Conservation (phyloP, 2,329 filamentous ascomycete genomes). For the Cryoendolithus antarcticus region DNA sequence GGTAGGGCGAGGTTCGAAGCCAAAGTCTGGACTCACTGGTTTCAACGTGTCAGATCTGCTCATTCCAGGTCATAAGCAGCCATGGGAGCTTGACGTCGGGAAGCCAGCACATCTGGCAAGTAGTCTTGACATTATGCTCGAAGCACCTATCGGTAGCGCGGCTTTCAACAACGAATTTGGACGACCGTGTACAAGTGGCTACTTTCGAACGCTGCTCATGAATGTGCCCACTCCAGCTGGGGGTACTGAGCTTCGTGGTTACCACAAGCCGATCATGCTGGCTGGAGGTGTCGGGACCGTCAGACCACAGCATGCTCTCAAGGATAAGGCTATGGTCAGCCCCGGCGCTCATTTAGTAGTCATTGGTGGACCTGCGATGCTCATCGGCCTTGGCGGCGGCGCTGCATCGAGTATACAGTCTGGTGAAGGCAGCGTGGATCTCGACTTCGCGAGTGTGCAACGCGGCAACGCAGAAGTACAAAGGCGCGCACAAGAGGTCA, state of each 20-base stretch:
- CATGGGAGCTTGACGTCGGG: constrained; percentile 87
- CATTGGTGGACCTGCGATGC: constrained; percentile 89
- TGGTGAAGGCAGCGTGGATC: constrained; percentile 75
- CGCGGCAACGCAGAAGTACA: constrained; percentile 95
- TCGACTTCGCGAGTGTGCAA: constrained; percentile 96
- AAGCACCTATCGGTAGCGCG: constrained; percentile 88
- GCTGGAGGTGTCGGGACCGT: constrained; percentile 91
- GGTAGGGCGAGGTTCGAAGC: constrained; percentile 81
- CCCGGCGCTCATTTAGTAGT: constrained; percentile 86
- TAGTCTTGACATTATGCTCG: constrained; percentile 92
- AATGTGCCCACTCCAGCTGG: constrained; percentile 49
- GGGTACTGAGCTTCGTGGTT: constrained; percentile 65
- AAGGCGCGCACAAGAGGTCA: constrained; percentile 91
- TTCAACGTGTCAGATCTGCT: constrained; percentile 92
- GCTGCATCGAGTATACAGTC: constrained; percentile 86
- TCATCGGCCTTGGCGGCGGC: constrained; percentile 90
- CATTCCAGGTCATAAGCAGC: constrained; percentile 69
- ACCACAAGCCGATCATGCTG: constrained; percentile 98
- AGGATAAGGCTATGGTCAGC: constrained; percentile 64
- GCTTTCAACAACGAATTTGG: constrained; percentile 98
- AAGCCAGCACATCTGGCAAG: constrained; percentile 86
- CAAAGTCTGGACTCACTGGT: constrained; percentile 81
- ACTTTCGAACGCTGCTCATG: constrained; percentile 80
- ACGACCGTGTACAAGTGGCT: constrained; percentile 73
- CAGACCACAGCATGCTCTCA: constrained; percentile 78